Conservation (phyloP, 2,329 filamentous ascomycete species). For the Dothideomycetes sp. region DNA sequence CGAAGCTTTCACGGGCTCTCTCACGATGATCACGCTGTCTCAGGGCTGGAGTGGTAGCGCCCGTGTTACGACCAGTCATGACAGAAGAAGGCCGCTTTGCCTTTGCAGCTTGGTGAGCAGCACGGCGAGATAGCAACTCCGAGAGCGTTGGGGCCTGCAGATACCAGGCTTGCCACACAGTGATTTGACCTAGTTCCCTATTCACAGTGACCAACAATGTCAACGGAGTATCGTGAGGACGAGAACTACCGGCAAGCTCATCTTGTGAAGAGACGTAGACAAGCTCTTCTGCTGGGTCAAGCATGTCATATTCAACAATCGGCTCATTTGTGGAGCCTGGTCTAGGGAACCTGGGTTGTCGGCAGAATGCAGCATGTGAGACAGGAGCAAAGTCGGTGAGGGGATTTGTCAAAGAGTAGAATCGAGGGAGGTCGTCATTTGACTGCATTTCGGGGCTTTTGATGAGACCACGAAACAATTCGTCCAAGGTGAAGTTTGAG, state of each 20-base stretch:
- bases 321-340: slow-evolving; percentile 13
- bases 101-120: slow-evolving; percentile 32
- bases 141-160: slow-evolving; percentile 54
- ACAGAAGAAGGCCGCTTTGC: slow-evolving; percentile 58
- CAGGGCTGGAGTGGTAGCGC: slow-evolving; percentile 62
- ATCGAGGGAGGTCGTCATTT: slow-evolving; percentile 53
- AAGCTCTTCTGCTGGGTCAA: slow-evolving; percentile 72
- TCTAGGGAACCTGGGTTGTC: slow-evolving; percentile 12
- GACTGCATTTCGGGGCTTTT: neutral
- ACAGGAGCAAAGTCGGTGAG: slow-evolving; percentile 78
- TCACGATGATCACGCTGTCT: slow-evolving; percentile 51
- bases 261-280: slow-evolving; percentile 66
- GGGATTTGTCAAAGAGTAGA: slow-evolving; percentile 80
- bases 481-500: slow-evolving; percentile 18
- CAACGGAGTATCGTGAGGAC: slow-evolving; percentile 41
- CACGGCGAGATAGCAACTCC: slow-evolving; percentile 32
- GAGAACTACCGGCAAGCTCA: slow-evolving; percentile 41
- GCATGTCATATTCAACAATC: slow-evolving; percentile 47
- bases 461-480: slow-evolving; percentile 22
- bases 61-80: slow-evolving; percentile 55
- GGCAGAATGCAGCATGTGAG: slow-evolving; percentile 41
- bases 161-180: slow-evolving; percentile 76
- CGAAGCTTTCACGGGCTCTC: slow-evolving; percentile 68
- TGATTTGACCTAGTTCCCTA: slow-evolving; percentile 64
- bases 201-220: slow-evolving; percentile 76